Percentiles rank a stretch among this genome's conserved stretches.
phyloP scores from a whole-genome alignment of 805 yeast genomes.

The Citeromyces nyonsensis region DNA sequence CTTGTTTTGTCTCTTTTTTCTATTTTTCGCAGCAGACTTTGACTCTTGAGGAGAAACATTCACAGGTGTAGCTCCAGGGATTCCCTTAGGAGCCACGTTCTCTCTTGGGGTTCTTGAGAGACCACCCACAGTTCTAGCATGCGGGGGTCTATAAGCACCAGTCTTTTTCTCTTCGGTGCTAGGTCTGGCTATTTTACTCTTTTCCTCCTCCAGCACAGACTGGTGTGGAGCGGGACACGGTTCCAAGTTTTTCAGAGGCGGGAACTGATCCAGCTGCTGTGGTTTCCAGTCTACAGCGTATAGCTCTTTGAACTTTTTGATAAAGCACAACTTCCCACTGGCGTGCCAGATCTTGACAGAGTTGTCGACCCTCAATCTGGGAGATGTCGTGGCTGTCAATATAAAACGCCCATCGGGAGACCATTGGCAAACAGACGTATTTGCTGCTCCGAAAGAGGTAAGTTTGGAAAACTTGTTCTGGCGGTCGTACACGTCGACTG shows the following conservation, averaged over 20 bases:
- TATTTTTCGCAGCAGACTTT: conserved; percentile 47
- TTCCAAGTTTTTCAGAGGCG: conserved; percentile 26
- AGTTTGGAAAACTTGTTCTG: conserved; percentile 71
- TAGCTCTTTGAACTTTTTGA: conserved; percentile 71
- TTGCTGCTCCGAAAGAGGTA: conserved; percentile 76
- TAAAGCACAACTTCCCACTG: conserved; percentile 65
- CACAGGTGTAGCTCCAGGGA: conserved; percentile 41
- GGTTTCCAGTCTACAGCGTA: conserved; percentile 79
- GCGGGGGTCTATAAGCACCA: conserved; percentile 96
- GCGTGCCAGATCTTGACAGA: conserved; percentile 91
- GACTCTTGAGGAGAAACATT: conserved; percentile 8
- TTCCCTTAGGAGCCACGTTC: conserved; percentile 12
- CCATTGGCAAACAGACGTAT: conserved; percentile 96
- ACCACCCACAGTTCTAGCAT: conserved; percentile 45
- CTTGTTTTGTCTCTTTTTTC: conserved; percentile 60
- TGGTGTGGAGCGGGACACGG: conserved; percentile 50
- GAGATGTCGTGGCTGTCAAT: conserved; percentile 92
- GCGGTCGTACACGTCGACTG: conserved; percentile 89
- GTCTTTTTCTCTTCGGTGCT: conserved; percentile 31
- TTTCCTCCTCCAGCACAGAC: conserved; percentile 47
- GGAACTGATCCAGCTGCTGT: conserved; percentile 35
- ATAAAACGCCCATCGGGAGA: conserved; percentile 92
- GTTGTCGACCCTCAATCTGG: conserved; percentile 92
- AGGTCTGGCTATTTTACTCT: conserved; percentile 18
- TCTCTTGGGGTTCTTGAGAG: conserved; percentile 8